phyloP scores from a whole-genome alignment of 768 basidiomycete genomes.

The Crassisporium funariophilum region DNA sequence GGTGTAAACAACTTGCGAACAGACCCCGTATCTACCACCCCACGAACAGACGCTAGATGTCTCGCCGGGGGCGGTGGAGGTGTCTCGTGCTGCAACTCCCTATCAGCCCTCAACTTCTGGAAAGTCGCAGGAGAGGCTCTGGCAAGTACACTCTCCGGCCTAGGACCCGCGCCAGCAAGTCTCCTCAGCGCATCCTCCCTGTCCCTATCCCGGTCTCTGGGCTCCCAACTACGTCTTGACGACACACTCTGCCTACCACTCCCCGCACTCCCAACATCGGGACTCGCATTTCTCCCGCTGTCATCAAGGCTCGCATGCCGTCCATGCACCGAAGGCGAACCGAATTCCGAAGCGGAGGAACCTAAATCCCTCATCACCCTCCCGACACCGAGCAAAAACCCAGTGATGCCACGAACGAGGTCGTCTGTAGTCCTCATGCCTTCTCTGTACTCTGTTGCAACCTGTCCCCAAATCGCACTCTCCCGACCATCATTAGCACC shows the following conservation, averaged over 20 bases:
- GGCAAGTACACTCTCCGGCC: constrained; percentile 37
- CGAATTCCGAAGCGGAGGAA: constrained; percentile 24
- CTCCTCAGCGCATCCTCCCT: constrained; percentile 44
- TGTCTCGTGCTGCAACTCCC: constrained; percentile 26
- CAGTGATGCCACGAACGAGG: constrained; percentile 73
- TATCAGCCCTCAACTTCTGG: constrained; percentile 23
- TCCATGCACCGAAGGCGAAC: constrained; percentile 41
- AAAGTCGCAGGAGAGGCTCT: constrained; percentile 38
- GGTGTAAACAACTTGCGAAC: constrained; percentile 60
- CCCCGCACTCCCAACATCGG: constrained; percentile 23
- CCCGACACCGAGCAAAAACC: constrained; percentile 75
- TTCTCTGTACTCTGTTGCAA: constrained; percentile 75
- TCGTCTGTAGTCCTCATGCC: constrained; percentile 75
- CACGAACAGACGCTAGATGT: neutral
- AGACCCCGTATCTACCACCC: constrained; percentile 16
- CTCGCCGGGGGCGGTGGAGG: constrained; percentile 24
- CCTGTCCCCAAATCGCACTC: constrained; percentile 65
- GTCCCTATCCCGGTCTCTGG: constrained; percentile 18
- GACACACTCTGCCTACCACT: constrained; percentile 55
- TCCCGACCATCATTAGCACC: constrained; percentile 26
- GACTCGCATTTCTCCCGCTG: neutral
- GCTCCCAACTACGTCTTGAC: constrained; percentile 55
- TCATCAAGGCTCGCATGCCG: constrained; percentile 60
- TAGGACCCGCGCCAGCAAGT: constrained; percentile 27
- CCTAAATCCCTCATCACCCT: constrained; percentile 62